Conservation (phyloP, 177 flowering plant species). For the Telopea speciosissima region DNA sequence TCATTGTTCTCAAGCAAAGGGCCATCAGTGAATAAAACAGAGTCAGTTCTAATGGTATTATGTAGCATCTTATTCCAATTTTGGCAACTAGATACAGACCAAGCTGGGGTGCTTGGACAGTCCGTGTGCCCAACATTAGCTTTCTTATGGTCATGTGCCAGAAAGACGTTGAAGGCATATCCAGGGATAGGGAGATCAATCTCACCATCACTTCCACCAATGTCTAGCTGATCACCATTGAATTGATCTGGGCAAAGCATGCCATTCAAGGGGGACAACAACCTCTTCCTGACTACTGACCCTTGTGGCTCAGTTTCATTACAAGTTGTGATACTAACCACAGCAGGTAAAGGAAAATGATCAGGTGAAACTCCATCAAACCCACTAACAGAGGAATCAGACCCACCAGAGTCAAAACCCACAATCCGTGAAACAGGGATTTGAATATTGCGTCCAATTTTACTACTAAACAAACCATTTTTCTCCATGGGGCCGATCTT, state of each 20-base stretch:
- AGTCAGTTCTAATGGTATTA: constrained; percentile 15
- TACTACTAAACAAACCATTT: constrained; percentile 25
- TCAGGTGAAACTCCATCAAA: constrained; percentile 16
- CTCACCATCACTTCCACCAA: constrained; percentile 19
- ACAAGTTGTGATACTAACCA: too few species aligned
- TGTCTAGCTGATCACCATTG: constrained; percentile 47
- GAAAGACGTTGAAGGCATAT: constrained; percentile 9
- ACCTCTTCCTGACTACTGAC: constrained; percentile 48
- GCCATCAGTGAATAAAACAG: constrained; percentile 59
- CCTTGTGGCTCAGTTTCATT: constrained; percentile 35
- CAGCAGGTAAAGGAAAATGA: constrained; percentile 16
- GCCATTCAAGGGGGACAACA: constrained; percentile 60
- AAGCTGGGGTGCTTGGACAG: constrained; percentile 18
- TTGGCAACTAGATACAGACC: constrained; percentile 27
- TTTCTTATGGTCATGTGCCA: constrained; percentile 51
- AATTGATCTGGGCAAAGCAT: constrained; percentile 36
- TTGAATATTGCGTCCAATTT: constrained; percentile 28
- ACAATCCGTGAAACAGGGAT: constrained; percentile 63
- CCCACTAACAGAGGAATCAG: constrained; percentile 20
- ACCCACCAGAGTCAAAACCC: constrained; percentile 52
- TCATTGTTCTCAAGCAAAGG: constrained; percentile 46
- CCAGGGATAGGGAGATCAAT: constrained; percentile 7
- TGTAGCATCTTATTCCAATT: constrained; percentile 21
- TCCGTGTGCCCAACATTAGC: constrained; percentile 39
- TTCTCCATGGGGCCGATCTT: constrained; percentile 28